These are phyloP conservation scores for Claviceps arundinis DNA, from an alignment of 2,329 filamentous ascomycete species.

Conservation along the genomic window DNA sequence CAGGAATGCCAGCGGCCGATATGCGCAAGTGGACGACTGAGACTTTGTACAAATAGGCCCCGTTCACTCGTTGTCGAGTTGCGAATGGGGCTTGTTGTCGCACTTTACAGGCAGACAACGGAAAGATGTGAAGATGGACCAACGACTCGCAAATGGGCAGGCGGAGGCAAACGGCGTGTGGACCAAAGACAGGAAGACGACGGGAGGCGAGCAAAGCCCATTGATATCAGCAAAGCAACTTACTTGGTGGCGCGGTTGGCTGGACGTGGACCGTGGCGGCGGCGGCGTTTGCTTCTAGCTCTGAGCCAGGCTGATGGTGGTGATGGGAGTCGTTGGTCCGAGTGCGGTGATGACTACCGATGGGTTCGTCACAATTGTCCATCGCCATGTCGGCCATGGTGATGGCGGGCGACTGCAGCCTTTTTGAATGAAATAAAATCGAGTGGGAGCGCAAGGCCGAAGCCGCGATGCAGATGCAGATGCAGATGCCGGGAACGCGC, in stretches of 20 bases:
- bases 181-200: neutral
- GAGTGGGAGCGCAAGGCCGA: neutral
- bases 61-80: neutral
- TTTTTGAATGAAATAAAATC: neutral
- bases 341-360: conserved; percentile 2
- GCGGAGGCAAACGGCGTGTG: neutral
- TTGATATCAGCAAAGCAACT: neutral
- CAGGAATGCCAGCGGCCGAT: neutral
- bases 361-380: conserved; percentile 2
- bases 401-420: neutral
- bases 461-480: neutral
- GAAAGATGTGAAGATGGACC: neutral
- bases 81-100: neutral
- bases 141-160: neutral
- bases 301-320: neutral
- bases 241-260: conserved; percentile 2
- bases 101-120: neutral
- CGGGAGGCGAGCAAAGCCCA: neutral
- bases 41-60: too few relatives aligned
- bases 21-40: neutral
- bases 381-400: neutral
- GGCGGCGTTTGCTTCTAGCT: neutral
- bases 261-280: conserved; percentile 2
- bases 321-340: neutral
- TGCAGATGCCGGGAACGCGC: neutral